Percentiles rank a stretch among this genome's conserved stretches.
Evolutionary conservation across 129 eudicot genomes (phyloP).

Genomic region (Arctium minus): DNA sequence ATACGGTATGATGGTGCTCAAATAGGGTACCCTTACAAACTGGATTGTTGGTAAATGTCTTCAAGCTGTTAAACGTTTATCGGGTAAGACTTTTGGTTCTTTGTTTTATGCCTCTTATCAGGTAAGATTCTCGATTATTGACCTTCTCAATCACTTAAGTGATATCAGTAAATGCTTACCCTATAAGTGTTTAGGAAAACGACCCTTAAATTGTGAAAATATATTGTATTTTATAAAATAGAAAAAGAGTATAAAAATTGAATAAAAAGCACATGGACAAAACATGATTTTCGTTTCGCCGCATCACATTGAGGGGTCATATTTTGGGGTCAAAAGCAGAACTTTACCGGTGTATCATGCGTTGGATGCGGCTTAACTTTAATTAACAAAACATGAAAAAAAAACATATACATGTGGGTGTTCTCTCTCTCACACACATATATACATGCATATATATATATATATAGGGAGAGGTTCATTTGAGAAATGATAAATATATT

Average conservation of each 20-base stretch:
- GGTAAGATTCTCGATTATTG: neutral
- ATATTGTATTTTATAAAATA: neutral
- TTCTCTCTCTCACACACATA: too few relatives aligned
- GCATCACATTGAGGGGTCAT: constrained; percentile 16
- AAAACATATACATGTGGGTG: constrained; percentile 2
- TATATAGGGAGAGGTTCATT: too few relatives aligned
- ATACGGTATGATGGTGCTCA: too few relatives aligned
- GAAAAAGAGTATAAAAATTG: neutral
- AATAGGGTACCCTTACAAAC: too few relatives aligned
- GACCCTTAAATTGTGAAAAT: too few relatives aligned
- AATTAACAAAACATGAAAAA: neutral
- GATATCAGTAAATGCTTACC: too few relatives aligned
- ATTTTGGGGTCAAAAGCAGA: constrained; percentile 8
- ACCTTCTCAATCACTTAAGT: neutral
- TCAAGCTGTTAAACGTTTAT: neutral
- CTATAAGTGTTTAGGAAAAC: too few relatives aligned
- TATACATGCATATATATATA: too few relatives aligned
- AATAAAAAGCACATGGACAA: neutral
- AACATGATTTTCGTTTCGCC: neutral
- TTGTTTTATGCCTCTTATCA: too few relatives aligned
- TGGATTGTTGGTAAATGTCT: too few relatives aligned
- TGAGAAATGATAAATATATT: too few relatives aligned
- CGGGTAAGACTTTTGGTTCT: neutral
- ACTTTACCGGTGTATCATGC: neutral
- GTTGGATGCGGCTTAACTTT: neutral